Evolutionary conservation across 176 grass and related monocot genomes (phyloP).

Genomic region (Panicum miliaceum): DNA sequence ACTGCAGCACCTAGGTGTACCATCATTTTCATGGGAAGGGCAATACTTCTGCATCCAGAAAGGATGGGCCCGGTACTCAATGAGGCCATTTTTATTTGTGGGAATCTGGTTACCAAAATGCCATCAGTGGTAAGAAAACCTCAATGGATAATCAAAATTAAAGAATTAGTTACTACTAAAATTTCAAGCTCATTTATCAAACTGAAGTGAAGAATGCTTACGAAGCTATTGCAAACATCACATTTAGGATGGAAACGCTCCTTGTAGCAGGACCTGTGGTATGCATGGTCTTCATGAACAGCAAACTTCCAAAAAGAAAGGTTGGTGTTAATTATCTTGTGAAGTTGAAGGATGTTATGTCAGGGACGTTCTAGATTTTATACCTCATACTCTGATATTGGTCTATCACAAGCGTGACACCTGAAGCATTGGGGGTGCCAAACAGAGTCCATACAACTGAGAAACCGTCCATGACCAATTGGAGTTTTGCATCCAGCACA

Average conservation of each 20-base stretch:
- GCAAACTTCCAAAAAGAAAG: constrained; percentile 57
- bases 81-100: constrained; percentile 57
- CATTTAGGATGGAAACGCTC: constrained; percentile 74
- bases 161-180: constrained; percentile 22
- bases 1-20: constrained; percentile 80
- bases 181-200: constrained; percentile 35
- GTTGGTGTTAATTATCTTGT: constrained; percentile 24
- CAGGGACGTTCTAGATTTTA: constrained; percentile 31
- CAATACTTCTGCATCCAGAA: constrained; percentile 90
- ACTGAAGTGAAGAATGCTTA: constrained; percentile 52
- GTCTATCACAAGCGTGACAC: constrained; percentile 65
- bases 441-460: constrained; percentile 75
- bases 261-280: constrained; percentile 88
- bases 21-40: constrained; percentile 78
- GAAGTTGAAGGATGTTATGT: constrained; percentile 25
- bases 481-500: constrained; percentile 79
- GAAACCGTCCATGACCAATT: constrained; percentile 68
- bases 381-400: constrained; percentile 92
- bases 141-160: constrained; percentile 36
- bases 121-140: constrained; percentile 31
- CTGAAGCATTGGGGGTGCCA: constrained; percentile 89
- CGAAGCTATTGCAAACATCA: constrained; percentile 87
- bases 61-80: constrained; percentile 78
- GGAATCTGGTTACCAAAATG: constrained; percentile 61
- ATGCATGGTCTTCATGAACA: constrained; percentile 64